These are phyloP conservation scores for Epichloe sylvatica DNA, from an alignment of 2,329 filamentous ascomycete species.

Conservation along the genomic window DNA sequence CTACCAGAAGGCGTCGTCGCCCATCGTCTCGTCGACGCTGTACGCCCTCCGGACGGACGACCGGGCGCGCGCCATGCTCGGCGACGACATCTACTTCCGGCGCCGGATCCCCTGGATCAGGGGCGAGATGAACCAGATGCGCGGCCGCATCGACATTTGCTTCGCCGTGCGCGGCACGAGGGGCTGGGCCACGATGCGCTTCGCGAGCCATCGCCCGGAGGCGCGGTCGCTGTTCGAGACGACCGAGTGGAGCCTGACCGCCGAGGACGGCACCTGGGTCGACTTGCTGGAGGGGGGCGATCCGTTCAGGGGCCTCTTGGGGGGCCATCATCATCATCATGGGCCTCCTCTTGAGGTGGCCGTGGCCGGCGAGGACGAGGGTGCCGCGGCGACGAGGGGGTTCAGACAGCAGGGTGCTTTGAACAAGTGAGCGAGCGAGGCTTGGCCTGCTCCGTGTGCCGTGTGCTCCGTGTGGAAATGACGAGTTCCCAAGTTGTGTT, in stretches of 20 bases:
- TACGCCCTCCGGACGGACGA: slow-evolving; percentile 79
- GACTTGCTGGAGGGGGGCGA: slow-evolving; percentile 59
- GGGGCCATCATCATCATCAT: slow-evolving; percentile 14
- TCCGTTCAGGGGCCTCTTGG: slow-evolving; percentile 47
- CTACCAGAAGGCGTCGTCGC: slow-evolving; percentile 90
- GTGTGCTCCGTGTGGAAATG: not conserved
- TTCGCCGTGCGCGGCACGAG: slow-evolving; percentile 77
- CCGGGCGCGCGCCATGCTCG: slow-evolving; percentile 61
- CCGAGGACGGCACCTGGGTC: slow-evolving; percentile 44
- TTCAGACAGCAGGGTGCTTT: slow-evolving; percentile 34
- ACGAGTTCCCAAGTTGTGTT: too few species aligned
- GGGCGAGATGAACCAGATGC: slow-evolving; percentile 84
- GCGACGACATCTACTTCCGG: slow-evolving; percentile 75
- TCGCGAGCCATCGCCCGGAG: slow-evolving; percentile 57
- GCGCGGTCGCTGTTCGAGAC: slow-evolving; percentile 63
- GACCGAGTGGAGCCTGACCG: slow-evolving; percentile 74
- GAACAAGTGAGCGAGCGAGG: slow-evolving; percentile 16
- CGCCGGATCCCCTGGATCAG: slow-evolving; percentile 70
- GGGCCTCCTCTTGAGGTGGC: slow-evolving; percentile 10
- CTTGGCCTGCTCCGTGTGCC: not conserved
- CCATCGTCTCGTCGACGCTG: slow-evolving; percentile 72
- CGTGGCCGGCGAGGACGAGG: slow-evolving; percentile 21
- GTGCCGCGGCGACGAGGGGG: slow-evolving; percentile 22
- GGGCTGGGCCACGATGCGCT: slow-evolving; percentile 59
- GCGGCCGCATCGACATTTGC: slow-evolving; percentile 74